These are phyloP conservation scores for Prunus dulcis DNA, from an alignment of 306 rosid genomes.

Conservation along the genomic window DNA sequence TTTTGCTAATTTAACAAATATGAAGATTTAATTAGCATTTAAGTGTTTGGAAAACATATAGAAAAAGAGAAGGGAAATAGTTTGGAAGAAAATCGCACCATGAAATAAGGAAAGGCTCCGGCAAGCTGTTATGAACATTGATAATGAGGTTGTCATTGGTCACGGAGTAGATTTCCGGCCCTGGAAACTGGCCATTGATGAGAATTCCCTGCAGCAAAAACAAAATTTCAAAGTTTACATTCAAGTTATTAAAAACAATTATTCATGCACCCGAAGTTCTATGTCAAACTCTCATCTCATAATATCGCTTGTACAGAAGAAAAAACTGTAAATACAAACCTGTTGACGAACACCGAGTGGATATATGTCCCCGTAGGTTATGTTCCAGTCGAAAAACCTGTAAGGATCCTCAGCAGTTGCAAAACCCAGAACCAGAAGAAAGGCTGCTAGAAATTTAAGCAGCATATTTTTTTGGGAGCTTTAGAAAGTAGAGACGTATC, in stretches of 20 bases:
- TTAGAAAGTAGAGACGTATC: neutral
- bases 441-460: neutral
- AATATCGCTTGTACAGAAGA: neutral
- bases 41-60: too few relatives aligned
- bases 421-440: slow-evolving; percentile 19
- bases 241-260: neutral
- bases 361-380: slow-evolving; percentile 74
- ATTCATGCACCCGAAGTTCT: fast-evolving
- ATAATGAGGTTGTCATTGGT: slow-evolving; percentile 85
- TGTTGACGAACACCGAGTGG: slow-evolving; percentile 67
- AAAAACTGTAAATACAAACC: slow-evolving; percentile 26
- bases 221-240: neutral
- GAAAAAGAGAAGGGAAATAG: neutral
- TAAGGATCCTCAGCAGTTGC: slow-evolving; percentile 57
- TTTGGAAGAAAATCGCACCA: slow-evolving; percentile 42
- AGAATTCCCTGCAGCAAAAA: slow-evolving; percentile 65
- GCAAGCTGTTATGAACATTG: slow-evolving; percentile 67
- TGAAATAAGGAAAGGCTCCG: slow-evolving; percentile 79
- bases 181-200: slow-evolving; percentile 84
- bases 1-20: too few relatives aligned
- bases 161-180: slow-evolving; percentile 69
- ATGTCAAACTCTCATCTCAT: fast-evolving
- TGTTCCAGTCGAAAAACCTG: slow-evolving; percentile 68
- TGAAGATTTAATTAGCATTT: too few relatives aligned
- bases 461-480: slow-evolving; percentile 7